Conservation (phyloP, 305 asterid species). For the Fraxinus angustifolia region DNA sequence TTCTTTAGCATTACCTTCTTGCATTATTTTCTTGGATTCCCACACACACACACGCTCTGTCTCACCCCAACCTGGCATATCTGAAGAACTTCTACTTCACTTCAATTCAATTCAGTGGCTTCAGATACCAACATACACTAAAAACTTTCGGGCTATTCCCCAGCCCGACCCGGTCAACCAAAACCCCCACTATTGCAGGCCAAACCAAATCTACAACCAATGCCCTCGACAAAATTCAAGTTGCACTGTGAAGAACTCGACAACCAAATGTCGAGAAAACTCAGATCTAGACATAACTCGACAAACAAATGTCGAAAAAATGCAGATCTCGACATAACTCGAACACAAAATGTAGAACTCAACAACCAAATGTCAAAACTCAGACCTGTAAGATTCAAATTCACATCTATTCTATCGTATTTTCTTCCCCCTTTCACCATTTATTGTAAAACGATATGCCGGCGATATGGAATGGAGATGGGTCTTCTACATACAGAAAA, state of each 20-base stretch:
- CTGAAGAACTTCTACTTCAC: not conserved
- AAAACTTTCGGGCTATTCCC: constrained; percentile 31
- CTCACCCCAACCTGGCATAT: not conserved
- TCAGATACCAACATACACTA: constrained; percentile 25
- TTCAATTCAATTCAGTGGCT: constrained; percentile 42
- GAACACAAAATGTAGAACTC: not conserved
- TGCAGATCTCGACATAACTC: not conserved
- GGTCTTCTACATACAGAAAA: not conserved
- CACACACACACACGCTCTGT: constrained; percentile 1
- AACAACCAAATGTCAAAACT: not conserved
- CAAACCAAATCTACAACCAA: not conserved
- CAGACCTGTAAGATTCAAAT: not conserved
- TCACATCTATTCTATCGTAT: not conserved
- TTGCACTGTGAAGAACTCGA: not conserved
- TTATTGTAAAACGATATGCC: not conserved
- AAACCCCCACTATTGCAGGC: constrained; percentile 7
- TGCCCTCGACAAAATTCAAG: not conserved
- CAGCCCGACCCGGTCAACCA: constrained; percentile 16
- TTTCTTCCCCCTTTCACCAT: not conserved
- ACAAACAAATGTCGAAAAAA: not conserved
- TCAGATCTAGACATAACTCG: not conserved
- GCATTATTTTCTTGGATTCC: constrained; percentile 30
- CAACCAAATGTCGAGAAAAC: not conserved
- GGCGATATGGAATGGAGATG: not conserved
- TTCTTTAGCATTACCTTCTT: not conserved